Evolutionary conservation across 176 grass and related monocot species (phyloP).

Genomic region (Eragrostis curvula): DNA sequence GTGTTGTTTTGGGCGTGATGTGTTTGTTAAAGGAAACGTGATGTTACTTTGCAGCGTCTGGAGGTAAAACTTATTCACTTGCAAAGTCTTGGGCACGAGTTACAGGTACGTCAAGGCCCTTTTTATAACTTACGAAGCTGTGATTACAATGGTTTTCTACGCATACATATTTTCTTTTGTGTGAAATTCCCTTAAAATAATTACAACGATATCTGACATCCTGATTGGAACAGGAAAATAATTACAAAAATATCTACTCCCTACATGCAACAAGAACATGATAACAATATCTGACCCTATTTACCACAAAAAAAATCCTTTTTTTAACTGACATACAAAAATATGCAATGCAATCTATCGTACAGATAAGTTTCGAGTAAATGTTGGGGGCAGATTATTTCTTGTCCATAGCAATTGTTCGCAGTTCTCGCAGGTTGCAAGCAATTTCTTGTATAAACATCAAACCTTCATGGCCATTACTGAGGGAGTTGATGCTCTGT

Average conservation of each 20-base stretch:
- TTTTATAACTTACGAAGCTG: not conserved
- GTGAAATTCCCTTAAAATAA: not conserved
- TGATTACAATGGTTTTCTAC: too few relatives aligned
- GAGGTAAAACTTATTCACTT: not conserved
- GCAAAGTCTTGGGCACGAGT: too few relatives aligned
- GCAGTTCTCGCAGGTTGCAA: constrained; percentile 50
- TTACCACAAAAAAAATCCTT: constrained; percentile 12
- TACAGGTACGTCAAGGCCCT: too few relatives aligned
- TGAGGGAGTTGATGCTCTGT: constrained; percentile 74
- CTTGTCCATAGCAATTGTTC: constrained; percentile 41
- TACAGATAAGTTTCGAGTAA: constrained; percentile 1
- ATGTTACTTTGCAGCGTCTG: not conserved
- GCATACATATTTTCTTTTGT: too few relatives aligned
- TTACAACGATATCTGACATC: constrained; percentile 20
- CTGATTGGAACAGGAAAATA: not conserved
- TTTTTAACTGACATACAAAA: not conserved
- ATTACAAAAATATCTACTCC: constrained; percentile 18
- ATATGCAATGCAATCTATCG: constrained; percentile 10
- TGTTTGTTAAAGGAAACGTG: not conserved
- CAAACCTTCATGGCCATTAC: constrained; percentile 56
- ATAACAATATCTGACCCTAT: constrained; percentile 13
- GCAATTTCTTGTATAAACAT: constrained; percentile 70
- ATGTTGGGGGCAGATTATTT: constrained; percentile 24
- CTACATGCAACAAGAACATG: not conserved
- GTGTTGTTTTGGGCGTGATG: not conserved